Evolutionary conservation across 768 basidiomycete species (phyloP).

Genomic region (Boletellus sp.): DNA sequence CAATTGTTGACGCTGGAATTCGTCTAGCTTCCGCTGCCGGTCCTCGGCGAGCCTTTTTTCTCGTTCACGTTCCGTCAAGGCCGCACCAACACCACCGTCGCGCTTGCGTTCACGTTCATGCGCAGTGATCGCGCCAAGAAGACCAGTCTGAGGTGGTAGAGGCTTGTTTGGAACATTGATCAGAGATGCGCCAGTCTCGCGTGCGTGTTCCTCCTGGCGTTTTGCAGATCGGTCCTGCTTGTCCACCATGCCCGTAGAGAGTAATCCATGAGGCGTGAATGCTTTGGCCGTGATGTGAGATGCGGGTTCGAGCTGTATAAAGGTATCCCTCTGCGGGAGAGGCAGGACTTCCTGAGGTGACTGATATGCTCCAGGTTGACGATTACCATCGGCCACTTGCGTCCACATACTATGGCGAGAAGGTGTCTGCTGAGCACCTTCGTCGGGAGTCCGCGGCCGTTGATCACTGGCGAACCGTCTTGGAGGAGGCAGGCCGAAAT

Average conservation of each 20-base stretch:
- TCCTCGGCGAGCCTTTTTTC: slow-evolving; percentile 91
- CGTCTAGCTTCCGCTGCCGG: slow-evolving; percentile 88
- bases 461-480: slow-evolving; percentile 55
- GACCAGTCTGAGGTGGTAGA: slow-evolving; percentile 89
- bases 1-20: slow-evolving; percentile 81
- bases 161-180: slow-evolving; percentile 96
- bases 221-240: slow-evolving; percentile 95
- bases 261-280: slow-evolving; percentile 89
- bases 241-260: slow-evolving; percentile 93
- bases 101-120: slow-evolving; percentile 93
- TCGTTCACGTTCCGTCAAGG: slow-evolving; percentile 91
- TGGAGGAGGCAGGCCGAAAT: slow-evolving; percentile 32
- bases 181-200: slow-evolving; percentile 86
- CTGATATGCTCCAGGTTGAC: slow-evolving; percentile 41
- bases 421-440: slow-evolving; percentile 45
- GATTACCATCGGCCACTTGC: slow-evolving; percentile 74
- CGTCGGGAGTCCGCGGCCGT: slow-evolving; percentile 54
- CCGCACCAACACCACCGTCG: slow-evolving; percentile 92
- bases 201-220: slow-evolving; percentile 88
- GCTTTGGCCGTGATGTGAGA: slow-evolving; percentile 84
- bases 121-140: slow-evolving; percentile 93
- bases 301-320: slow-evolving; percentile 71
- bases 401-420: slow-evolving; percentile 81
- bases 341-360: slow-evolving; percentile 33
- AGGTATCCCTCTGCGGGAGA: slow-evolving; percentile 44